Evolutionary conservation across 179 eudicot genomes (phyloP).

Genomic region (Silene noctiflora): DNA sequence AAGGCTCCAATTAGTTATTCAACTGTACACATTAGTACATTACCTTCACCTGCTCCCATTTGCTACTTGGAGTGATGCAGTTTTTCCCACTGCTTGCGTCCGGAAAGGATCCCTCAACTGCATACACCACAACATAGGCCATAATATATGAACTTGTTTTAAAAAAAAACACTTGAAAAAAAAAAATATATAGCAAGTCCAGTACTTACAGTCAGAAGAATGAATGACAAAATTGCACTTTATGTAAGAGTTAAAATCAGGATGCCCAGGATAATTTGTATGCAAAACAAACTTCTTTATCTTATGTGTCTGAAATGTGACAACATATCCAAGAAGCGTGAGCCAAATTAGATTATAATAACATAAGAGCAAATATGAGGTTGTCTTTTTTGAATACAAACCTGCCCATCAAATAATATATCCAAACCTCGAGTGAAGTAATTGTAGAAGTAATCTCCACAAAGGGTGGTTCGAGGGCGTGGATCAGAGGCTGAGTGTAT

Average conservation of each 20-base stretch:
- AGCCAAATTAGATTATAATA: not conserved
- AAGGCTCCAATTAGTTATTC: not conserved
- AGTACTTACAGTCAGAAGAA: constrained; percentile 63
- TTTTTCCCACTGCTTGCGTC: constrained; percentile 53
- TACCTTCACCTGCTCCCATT: constrained; percentile 99
- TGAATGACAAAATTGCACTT: constrained; percentile 89
- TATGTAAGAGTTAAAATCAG: constrained; percentile 91
- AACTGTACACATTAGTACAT: constrained; percentile 26
- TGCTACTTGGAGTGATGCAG: constrained; percentile 79
- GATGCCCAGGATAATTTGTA: constrained; percentile 93
- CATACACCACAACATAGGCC: constrained; percentile 21
- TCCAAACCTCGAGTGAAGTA: constrained; percentile 90
- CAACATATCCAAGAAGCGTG: constrained; percentile 15
- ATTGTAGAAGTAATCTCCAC: constrained; percentile 97
- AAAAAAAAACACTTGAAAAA: not conserved
- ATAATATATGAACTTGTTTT: not conserved
- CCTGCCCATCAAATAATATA: constrained; percentile 97
- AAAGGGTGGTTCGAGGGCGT: constrained; percentile 78
- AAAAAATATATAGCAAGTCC: not conserved
- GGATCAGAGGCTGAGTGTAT: constrained; percentile 94
- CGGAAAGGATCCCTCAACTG: constrained; percentile 60
- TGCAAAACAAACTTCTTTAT: constrained; percentile 94
- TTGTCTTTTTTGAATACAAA: constrained; percentile 22
- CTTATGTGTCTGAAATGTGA: constrained; percentile 72
- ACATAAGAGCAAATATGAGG: not conserved